A percentile compares a stretch with the other conserved stretches of the same genome.
Evolutionary conservation across 1,139 yeast species (phyloP).

Genomic region (Candida labiduridarum): DNA sequence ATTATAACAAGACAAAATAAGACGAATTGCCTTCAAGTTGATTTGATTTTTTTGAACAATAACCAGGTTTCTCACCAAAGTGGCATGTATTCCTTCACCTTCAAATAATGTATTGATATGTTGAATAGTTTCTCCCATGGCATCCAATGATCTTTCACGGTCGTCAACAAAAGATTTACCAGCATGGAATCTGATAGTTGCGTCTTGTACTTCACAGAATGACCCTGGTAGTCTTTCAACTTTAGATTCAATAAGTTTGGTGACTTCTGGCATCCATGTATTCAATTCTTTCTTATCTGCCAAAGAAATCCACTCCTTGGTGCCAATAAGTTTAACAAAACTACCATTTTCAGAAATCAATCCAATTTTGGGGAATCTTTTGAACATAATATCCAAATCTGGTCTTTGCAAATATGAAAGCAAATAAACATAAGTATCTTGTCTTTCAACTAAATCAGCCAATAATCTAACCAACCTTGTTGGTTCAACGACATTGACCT

Average conservation of each 20-base stretch:
- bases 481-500: constrained; percentile 39
- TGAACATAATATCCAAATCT: constrained; percentile 68
- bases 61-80: constrained; percentile 68
- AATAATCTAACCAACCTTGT: constrained; percentile 54
- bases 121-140: constrained; percentile 83
- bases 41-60: constrained; percentile 63
- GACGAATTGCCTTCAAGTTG: constrained; percentile 55
- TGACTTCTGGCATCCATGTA: constrained; percentile 64
- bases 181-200: constrained; percentile 74
- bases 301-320: constrained; percentile 65
- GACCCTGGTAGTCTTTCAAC: constrained; percentile 84
- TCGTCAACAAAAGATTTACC: constrained; percentile 64
- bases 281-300: constrained; percentile 53
- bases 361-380: constrained; percentile 71
- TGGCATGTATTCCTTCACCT: constrained; percentile 73
- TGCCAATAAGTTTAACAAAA: constrained; percentile 56
- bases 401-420: constrained; percentile 64
- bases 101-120: constrained; percentile 79
- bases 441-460: constrained; percentile 48
- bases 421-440: constrained; percentile 68
- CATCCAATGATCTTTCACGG: constrained; percentile 61
- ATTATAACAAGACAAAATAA: constrained; percentile 39
- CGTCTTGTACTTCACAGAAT: constrained; percentile 69
- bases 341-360: constrained; percentile 92
- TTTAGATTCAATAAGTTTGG: constrained; percentile 63